Conservation (phyloP, 2,329 filamentous ascomycete genomes). For the Pseudogymnoascus sp. region DNA sequence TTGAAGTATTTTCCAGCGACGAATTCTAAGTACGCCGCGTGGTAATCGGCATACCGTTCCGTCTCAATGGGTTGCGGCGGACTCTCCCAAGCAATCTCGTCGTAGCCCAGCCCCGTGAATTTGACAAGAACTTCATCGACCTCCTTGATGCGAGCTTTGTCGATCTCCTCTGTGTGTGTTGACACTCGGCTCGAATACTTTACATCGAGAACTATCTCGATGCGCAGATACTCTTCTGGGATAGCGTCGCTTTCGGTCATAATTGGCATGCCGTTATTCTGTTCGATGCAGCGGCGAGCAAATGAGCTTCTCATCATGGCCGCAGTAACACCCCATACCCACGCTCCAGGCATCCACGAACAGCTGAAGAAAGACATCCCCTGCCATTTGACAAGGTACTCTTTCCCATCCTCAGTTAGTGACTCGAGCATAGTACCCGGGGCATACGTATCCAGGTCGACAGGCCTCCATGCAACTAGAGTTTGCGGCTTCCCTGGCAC, state of each 20-base stretch:
- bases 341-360: conserved; percentile 79
- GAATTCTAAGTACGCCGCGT: conserved; percentile 77
- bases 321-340: conserved; percentile 68
- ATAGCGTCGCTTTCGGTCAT: conserved; percentile 71
- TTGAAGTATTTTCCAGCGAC: conserved; percentile 67
- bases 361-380: conserved; percentile 72
- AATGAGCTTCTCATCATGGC: conserved; percentile 65
- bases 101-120: conserved; percentile 85
- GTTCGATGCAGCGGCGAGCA: conserved; percentile 53
- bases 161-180: conserved; percentile 55
- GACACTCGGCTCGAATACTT: conserved; percentile 50
- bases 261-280: conserved; percentile 52
- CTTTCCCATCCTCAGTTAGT: conserved; percentile 68
- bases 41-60: conserved; percentile 70
- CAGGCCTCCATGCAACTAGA: conserved; percentile 84
- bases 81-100: conserved; percentile 83
- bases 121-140: conserved; percentile 75
- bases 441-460: conserved; percentile 46
- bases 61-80: conserved; percentile 58
- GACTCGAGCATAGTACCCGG: conserved; percentile 44
- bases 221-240: conserved; percentile 73
- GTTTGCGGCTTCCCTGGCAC: conserved; percentile 59
- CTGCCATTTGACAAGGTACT: conserved; percentile 89
- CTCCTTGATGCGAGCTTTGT: conserved; percentile 62
- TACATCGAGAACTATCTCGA: conserved; percentile 84